These are phyloP conservation scores for Euphrasia arctica DNA, from an alignment of 305 asterid species.

Conservation along the genomic window DNA sequence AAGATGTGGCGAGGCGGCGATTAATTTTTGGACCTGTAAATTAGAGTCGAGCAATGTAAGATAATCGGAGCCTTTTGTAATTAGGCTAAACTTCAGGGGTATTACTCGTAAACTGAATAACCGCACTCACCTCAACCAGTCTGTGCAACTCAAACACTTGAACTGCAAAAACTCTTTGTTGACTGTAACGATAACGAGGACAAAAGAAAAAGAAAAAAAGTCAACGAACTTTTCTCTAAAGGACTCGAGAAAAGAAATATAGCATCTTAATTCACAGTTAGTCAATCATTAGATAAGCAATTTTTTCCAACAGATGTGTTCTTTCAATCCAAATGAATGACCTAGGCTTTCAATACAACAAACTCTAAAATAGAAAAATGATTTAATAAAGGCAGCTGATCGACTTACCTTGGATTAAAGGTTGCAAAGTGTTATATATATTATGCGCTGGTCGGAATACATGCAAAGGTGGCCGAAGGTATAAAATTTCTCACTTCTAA, in stretches of 20 bases:
- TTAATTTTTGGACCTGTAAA: slow-evolving; percentile 69
- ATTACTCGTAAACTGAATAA: neutral
- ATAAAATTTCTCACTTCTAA: slow-evolving; percentile 32
- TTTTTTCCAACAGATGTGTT: neutral
- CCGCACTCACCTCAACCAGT: slow-evolving; percentile 57
- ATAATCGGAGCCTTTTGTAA: neutral
- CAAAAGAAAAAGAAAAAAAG: neutral
- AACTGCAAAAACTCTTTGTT: slow-evolving; percentile 86
- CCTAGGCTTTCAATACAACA: slow-evolving; percentile 8
- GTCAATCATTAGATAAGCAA: neutral
- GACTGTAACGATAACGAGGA: slow-evolving; percentile 46
- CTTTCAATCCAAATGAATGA: neutral
- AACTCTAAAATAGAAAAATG: slow-evolving; percentile 8
- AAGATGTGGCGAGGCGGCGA: slow-evolving; percentile 67
- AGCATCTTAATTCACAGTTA: neutral
- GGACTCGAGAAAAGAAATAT: neutral
- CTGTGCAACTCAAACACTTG: slow-evolving; percentile 96
- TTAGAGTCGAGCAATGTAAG: too few species aligned
- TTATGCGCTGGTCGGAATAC: slow-evolving; percentile 34
- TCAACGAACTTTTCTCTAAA: neutral
- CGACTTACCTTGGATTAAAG: slow-evolving; percentile 43
- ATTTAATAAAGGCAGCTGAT: slow-evolving; percentile 26
- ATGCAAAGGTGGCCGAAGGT: slow-evolving; percentile 36
- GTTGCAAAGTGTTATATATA: neutral
- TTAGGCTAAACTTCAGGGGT: neutral